Evolutionary conservation across 2,329 filamentous ascomycete genomes (phyloP), one percentile per base, ranked within the genome.

Genomic region (Achaetomium macrosporum): DNA sequence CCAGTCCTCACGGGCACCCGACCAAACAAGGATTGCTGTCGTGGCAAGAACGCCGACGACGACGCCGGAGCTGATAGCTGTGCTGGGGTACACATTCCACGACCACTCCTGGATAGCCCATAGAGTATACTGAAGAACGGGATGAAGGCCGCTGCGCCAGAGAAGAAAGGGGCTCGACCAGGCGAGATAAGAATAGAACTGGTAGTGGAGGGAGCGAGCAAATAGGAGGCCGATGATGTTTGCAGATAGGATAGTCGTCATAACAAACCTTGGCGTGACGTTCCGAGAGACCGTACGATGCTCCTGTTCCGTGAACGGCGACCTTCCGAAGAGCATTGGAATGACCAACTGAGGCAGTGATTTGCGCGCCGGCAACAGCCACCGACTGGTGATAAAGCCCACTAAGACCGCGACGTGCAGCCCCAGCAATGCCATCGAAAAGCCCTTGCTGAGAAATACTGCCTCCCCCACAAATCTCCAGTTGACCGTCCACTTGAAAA

Each of bases 401-500:
- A 75, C 61, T 20, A 96, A 76, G n/a, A 90, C 74, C 9, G 73
- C 67, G 25, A 75, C 73, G 66, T 96, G 90, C 51, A 81, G 65
- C 1, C 69, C 75, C 25, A 96, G 75, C 47, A 96, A 76, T 13
- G 72, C 69, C 16, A 85, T 61, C 25, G 90, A 82, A 66, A 96
- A 95, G 2, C 72, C 67, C 55, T 73, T 79, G 60, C 77, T 79
- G 43, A 95, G 77, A 63, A 99, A 99, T 0, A 73, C 70, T 7
- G 87, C 81, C 69, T 96, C 90, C 15, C 87, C 85, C n/a, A 96
- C 72, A 67, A 97, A 97, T 50, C 91, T 84, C 93, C 93, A 99
- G 70, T 99, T 99, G 61, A 99, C 93, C 0, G 93, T 99, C 93
- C 93, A 99, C 71, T 92, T 90, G 76, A 92, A 97, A 63, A 96